phyloP scores from a whole-genome alignment of 2,329 filamentous ascomycete genomes.

The Exophiala oligosperma region DNA sequence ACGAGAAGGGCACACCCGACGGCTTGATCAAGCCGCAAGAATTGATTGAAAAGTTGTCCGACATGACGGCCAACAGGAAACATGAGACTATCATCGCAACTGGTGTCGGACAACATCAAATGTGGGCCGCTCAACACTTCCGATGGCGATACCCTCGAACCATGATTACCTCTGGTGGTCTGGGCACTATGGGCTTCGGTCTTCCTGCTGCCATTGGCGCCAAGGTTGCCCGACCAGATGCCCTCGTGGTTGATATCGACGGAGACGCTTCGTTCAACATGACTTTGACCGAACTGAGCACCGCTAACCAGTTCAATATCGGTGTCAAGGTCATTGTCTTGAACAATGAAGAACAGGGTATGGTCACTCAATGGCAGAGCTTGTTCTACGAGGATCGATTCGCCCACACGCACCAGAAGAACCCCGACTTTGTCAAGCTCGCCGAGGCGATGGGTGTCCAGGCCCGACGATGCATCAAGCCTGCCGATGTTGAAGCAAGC shows the following conservation, averaged over 20 bases:
- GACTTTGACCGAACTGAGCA: slow-evolving; percentile 93
- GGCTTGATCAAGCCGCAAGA: slow-evolving; percentile 93
- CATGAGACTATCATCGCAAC: slow-evolving; percentile 85
- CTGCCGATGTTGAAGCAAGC: slow-evolving; percentile 73
- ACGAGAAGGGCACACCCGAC: slow-evolving; percentile 72
- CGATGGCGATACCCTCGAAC: slow-evolving; percentile 87
- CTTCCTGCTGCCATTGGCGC: slow-evolving; percentile 93
- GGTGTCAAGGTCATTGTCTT: slow-evolving; percentile 91
- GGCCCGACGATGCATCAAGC: slow-evolving; percentile 68
- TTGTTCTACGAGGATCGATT: slow-evolving; percentile 95
- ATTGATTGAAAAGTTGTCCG: slow-evolving; percentile 85
- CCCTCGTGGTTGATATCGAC: slow-evolving; percentile 91
- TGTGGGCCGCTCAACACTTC: slow-evolving; percentile 98
- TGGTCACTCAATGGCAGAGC: slow-evolving; percentile 98
- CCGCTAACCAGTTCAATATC: slow-evolving; percentile 93
- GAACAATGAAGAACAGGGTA: slow-evolving; percentile 97
- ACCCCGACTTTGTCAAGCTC: slow-evolving; percentile 94
- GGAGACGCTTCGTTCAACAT: slow-evolving; percentile 99
- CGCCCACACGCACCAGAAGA: slow-evolving; percentile 87
- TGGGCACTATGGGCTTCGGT: slow-evolving; percentile 95
- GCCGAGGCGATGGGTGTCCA: slow-evolving; percentile 88
- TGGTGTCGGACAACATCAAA: slow-evolving; percentile 96
- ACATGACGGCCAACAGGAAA: slow-evolving; percentile 77
- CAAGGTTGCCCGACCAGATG: slow-evolving; percentile 80
- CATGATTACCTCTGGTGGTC: slow-evolving; percentile 94